Base-by-base conservation (phyloP, 2,329 filamentous ascomycete genomes). In the Venturia pyrina region DNA sequence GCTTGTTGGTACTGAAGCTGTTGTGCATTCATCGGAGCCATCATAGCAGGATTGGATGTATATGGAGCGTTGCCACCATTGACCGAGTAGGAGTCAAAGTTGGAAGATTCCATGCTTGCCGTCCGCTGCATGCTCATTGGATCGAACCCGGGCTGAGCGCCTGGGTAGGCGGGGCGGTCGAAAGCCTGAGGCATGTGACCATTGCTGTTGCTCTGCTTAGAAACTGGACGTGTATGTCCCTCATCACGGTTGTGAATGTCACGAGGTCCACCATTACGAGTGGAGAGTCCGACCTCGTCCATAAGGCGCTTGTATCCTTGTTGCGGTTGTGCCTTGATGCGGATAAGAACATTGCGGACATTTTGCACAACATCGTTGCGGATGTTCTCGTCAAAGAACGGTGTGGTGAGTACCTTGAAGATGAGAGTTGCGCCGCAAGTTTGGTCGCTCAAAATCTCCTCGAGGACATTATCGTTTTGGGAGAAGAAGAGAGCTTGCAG, bases 231-330 rank as follows among this genome's bases (percentile, higher is more conserved):
- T 13, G 68, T 67, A 41, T 63, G 62, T n/a, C 70, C 68, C 57
- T 62, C 53, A n/a, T 61, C 66, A 43, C 11, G 65, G 41, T 61
- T 56, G 64, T 62, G 68, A 37, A 11, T 50, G 28, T 75, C 70
- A 43, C 68, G 68, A 44, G 68, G 66, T 44, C 75, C 73, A 63
- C 78, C 77, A 64, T 75, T 76, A 53, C 81, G 78, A 21, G 80
- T 81, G 1, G 93, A 96, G 46, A 99, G 80, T 67, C 93, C 93
- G 70, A 99, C 95, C 75, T 99, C 95, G 72, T 99, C 95, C 95
- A 99, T 99, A 67, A 99, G 80, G 64, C 95, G 89, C 83, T 98
- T 99, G 81, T 99, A 99, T 64, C 95, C 95, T 78, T 98, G 95
- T 68, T 88, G 89, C 19, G 95, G 91, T 72, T 96, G 91, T 6